phyloP scores from a whole-genome alignment of 805 yeast genomes.

The Yarrowia bubula region DNA sequence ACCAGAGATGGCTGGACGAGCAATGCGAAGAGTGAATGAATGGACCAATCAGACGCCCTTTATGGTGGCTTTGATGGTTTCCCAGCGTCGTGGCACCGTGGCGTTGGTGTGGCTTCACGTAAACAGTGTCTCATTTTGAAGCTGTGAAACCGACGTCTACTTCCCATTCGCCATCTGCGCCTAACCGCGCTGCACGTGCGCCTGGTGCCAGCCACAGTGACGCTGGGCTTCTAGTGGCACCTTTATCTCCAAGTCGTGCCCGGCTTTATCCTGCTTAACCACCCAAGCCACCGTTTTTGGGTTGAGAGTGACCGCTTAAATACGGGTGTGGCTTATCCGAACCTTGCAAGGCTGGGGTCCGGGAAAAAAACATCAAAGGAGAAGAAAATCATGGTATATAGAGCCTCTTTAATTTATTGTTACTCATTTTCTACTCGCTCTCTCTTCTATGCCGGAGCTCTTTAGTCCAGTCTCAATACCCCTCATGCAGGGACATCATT shows the following conservation, averaged over 20 bases:
- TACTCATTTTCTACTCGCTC: background rate
- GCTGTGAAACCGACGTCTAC: background rate
- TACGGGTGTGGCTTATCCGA: background rate
- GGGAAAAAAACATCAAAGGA: background rate
- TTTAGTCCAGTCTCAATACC: background rate
- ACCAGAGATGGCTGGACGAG: conserved; percentile 14
- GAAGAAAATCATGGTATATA: background rate
- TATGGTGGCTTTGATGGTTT: background rate
- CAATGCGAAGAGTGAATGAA: conserved; percentile 9
- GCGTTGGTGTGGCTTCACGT: background rate
- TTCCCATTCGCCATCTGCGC: background rate
- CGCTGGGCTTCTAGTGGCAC: background rate
- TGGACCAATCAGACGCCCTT: too few relatives aligned
- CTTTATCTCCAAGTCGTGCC: background rate
- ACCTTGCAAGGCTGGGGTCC: background rate
- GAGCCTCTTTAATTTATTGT: background rate
- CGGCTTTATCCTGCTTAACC: conserved; percentile 5
- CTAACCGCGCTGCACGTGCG: conserved; percentile 1
- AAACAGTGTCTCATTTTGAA: background rate
- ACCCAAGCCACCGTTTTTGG: background rate
- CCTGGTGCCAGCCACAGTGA: conserved; percentile 3
- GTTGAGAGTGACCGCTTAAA: background rate
- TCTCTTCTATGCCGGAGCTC: too few relatives aligned
- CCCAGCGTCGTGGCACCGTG: background rate
- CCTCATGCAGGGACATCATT: conserved; percentile 20